Conservation (phyloP, 78 protist species). For the Dictyostelium intermedium region DNA sequence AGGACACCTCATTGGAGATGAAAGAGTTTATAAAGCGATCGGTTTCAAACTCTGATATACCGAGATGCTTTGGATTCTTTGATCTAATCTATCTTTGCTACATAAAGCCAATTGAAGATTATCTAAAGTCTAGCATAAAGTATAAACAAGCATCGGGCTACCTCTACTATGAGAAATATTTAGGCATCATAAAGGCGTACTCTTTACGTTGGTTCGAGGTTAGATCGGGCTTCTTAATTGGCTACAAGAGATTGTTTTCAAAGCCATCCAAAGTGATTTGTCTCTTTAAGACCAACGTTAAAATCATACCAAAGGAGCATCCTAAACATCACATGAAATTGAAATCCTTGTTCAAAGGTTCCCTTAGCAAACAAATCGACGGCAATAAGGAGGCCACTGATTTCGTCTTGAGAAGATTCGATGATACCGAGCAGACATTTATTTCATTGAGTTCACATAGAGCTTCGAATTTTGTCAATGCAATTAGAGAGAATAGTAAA, state of each 20-base stretch:
- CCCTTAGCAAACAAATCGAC: constrained; percentile 27
- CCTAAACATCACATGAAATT: constrained; percentile 45
- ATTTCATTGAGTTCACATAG: constrained; percentile 40
- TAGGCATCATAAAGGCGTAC: constrained; percentile 33
- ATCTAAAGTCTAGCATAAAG: constrained; percentile 41
- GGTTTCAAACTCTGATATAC: constrained; percentile 15
- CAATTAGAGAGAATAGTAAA: constrained; percentile 54
- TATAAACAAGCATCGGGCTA: constrained; percentile 38
- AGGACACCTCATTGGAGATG: background rate
- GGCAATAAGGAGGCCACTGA: constrained; percentile 59
- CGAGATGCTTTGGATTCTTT: constrained; percentile 69
- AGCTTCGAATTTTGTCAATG: constrained; percentile 55
- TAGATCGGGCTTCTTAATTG: constrained; percentile 44
- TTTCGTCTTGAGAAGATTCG: constrained; percentile 9
- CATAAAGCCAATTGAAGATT: constrained; percentile 67
- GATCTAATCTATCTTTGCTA: constrained; percentile 52
- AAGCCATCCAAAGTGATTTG: constrained; percentile 68
- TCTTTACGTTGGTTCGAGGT: constrained; percentile 57
- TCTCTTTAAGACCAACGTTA: constrained; percentile 60
- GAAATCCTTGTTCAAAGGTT: background rate
- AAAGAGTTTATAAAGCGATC: constrained; percentile 35
- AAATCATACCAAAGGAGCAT: constrained; percentile 53
- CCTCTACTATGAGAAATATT: constrained; percentile 38
- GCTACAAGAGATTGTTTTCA: constrained; percentile 30
- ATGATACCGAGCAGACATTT: constrained; percentile 47